These are phyloP conservation scores for Rubia yunnanensis DNA, from an alignment of 257 asterid genomes.

Conservation along the genomic window DNA sequence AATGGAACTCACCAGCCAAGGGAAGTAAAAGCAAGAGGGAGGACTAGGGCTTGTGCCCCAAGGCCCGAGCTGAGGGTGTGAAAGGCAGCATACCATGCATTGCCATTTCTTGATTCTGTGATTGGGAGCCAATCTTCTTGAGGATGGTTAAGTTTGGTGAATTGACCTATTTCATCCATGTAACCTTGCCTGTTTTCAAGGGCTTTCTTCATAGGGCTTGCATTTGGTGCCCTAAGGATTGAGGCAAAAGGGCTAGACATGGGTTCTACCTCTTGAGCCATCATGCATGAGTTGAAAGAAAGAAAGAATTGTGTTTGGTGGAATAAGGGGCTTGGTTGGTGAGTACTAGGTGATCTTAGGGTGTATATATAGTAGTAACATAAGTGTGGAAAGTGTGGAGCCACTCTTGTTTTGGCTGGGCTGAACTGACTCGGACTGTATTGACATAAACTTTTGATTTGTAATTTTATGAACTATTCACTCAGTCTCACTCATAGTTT, in stretches of 20 bases:
- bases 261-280: slow-evolving; percentile 23
- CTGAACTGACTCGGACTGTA: too few species aligned
- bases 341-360: neutral
- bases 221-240: slow-evolving; percentile 46
- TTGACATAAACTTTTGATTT: too few species aligned
- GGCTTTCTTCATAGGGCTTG: slow-evolving; percentile 71
- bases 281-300: neutral
- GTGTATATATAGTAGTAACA: neutral
- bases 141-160: slow-evolving; percentile 53
- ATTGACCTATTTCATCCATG: slow-evolving; percentile 63
- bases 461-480: too few species aligned
- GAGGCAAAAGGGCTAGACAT: slow-evolving; percentile 37
- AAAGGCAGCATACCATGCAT: slow-evolving; percentile 74
- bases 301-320: neutral
- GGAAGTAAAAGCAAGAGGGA: slow-evolving; percentile 62
- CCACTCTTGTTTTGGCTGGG: neutral
- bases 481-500: too few species aligned
- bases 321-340: neutral
- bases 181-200: slow-evolving; percentile 38
- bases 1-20: slow-evolving; percentile 73
- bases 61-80: slow-evolving; percentile 75
- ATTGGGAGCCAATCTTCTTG: slow-evolving; percentile 89
- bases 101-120: slow-evolving; percentile 81
- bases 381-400: neutral
- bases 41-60: slow-evolving; percentile 71